Base-by-base conservation (phyloP, 2,329 filamentous ascomycete species). In the Orbilia oligospora region DNA sequence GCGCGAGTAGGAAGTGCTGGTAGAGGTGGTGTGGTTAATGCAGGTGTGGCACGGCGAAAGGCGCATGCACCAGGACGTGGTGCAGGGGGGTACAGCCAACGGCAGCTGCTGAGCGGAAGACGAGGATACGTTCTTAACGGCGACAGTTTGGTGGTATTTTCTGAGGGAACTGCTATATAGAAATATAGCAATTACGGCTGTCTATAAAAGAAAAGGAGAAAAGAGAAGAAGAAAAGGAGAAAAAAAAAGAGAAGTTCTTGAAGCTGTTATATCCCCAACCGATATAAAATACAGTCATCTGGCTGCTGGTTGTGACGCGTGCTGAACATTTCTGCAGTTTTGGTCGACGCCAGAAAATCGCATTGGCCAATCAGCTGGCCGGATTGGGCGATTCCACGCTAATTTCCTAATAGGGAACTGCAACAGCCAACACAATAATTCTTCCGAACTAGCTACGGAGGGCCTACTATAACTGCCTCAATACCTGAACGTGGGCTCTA, bases 71-170 rank as follows among this genome's bases (percentile, higher is more conserved):
- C 22, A 20, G 58, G 58, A 48, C 41, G 58, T 64, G 58, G 58
- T 64, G 58, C 48, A 24, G 64, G 66, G 20, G 30, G 65, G 55
- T 69, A 55, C 53, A 77, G 67, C 55, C 67, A 55, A 65, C 66
- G 73, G 30, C 51, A 71, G 67, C 61, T 41, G 33, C 55, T 61
- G 44, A 67, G 56, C 22, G 66, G 61, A 24, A 67, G 67, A 18
- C 61, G 73, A 24, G 41, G 33, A 55, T 53, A 51, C 18, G 10
- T 16, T 68, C 12, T 22, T 77, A 71, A 71, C 61, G 49, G 44
- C 38, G 66, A 64, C 73, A 77, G 49, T 64, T 77, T 77, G 73
- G 38, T 71, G 73, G 73, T 77, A 71, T 66, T 72, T 36, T 44
- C 46, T 64, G 41, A 14, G 9, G 16, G 53, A 64, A 76, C 58